Conservation (phyloP, 495 filamentous ascomycete species). For the Daldinia caldariorum region DNA sequence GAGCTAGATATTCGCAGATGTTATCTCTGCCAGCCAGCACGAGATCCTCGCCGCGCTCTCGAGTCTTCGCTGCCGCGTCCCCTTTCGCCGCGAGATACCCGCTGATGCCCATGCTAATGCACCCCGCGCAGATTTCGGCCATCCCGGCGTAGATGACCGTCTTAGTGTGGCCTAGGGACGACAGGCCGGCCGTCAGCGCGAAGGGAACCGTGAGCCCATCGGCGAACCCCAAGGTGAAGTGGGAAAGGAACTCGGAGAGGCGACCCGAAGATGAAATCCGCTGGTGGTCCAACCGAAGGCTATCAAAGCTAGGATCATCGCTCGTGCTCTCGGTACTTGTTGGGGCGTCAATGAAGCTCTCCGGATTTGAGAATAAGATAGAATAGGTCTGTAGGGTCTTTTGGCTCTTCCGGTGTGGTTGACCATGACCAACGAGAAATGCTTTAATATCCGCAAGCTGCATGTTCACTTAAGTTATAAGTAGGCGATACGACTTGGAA, state of each 20-base stretch:
- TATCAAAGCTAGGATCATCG: slow-evolving; percentile 14
- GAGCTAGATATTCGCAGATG: slow-evolving; percentile 48
- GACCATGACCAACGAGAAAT: slow-evolving; percentile 13
- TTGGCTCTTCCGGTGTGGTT: slow-evolving; percentile 9
- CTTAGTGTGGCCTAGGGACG: slow-evolving; percentile 67
- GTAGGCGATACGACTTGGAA: neutral
- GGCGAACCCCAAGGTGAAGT: slow-evolving; percentile 65
- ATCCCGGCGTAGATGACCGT: slow-evolving; percentile 76
- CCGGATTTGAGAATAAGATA: slow-evolving; percentile 22
- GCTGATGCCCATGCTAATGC: slow-evolving; percentile 76
- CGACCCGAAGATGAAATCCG: slow-evolving; percentile 2
- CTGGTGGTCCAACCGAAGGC: slow-evolving; percentile 4
- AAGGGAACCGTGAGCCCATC: slow-evolving; percentile 74
- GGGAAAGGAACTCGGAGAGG: slow-evolving; percentile 49
- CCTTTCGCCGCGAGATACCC: slow-evolving; percentile 77
- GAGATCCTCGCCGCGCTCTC: slow-evolving; percentile 9
- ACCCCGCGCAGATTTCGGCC: slow-evolving; percentile 73
- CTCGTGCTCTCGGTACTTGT: neutral
- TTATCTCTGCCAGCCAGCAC: slow-evolving; percentile 15
- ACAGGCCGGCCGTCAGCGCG: slow-evolving; percentile 70
- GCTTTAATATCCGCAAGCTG: slow-evolving; percentile 12
- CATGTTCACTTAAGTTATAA: slow-evolving; percentile 27
- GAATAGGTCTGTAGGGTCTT: slow-evolving; percentile 32
- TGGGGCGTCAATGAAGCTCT: neutral
- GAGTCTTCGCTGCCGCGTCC: slow-evolving; percentile 57